Percentiles rank a stretch among this genome's conserved stretches.
phyloP scores from a whole-genome alignment of 1,139 yeast genomes.

The Saccharomyces hybrid region DNA sequence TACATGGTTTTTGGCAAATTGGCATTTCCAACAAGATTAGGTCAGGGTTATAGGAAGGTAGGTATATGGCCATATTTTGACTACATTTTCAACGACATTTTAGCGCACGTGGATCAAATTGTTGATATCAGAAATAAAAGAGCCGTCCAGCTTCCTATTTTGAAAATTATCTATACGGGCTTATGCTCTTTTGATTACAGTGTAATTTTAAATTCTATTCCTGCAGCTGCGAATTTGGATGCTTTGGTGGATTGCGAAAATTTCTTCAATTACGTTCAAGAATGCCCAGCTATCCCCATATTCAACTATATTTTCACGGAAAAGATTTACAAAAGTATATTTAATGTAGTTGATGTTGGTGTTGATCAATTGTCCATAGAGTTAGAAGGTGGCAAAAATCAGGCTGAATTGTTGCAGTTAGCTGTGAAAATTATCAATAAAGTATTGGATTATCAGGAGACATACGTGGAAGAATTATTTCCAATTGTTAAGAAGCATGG shows the following conservation, averaged over 20 bases:
- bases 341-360: conserved; percentile 50
- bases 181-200: conserved; percentile 58
- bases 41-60: conserved; percentile 50
- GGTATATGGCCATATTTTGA: conserved; percentile 83
- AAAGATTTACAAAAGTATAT: conserved; percentile 47
- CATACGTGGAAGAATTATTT: conserved; percentile 43
- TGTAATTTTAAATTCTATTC: conserved; percentile 44
- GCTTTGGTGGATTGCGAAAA: conserved; percentile 39
- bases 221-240: conserved; percentile 46
- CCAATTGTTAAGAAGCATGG: conserved; percentile 37
- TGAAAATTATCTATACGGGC: conserved; percentile 47
- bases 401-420: conserved; percentile 33
- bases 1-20: conserved; percentile 34
- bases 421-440: conserved; percentile 41
- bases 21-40: conserved; percentile 60
- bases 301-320: conserved; percentile 57
- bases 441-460: conserved; percentile 48
- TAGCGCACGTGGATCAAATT: conserved; percentile 38
- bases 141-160: conserved; percentile 46
- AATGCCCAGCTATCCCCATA: conserved; percentile 64
- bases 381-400: conserved; percentile 33
- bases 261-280: conserved; percentile 38
- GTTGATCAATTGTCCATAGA: conserved; percentile 44
- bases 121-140: conserved; percentile 35
- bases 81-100: conserved; percentile 57